Percentiles rank a stretch among this genome's conserved stretches.
phyloP scores from a whole-genome alignment of 202 grass and related monocot species.

The Musa balbisiana region DNA sequence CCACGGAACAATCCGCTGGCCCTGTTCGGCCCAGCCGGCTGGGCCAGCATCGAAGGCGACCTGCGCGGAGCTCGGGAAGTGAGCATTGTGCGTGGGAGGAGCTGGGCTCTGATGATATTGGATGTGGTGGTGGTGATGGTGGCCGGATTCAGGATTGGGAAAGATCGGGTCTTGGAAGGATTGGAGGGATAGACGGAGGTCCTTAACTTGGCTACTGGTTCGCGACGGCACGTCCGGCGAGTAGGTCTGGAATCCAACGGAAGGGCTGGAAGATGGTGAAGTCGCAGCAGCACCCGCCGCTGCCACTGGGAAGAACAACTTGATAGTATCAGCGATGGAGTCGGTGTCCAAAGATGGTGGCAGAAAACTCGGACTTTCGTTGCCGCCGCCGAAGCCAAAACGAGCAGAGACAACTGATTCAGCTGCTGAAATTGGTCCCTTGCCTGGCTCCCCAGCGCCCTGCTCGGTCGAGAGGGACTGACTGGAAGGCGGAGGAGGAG shows the following conservation, averaged over 20 bases:
- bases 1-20: slow-evolving; percentile 67
- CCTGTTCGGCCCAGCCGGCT: slow-evolving; percentile 43
- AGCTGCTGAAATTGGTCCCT: no score
- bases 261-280: slow-evolving; percentile 37
- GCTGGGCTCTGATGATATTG: slow-evolving; percentile 25
- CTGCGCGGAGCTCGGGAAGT: slow-evolving; percentile 28
- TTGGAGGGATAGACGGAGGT: slow-evolving; percentile 79
- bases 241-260: slow-evolving; percentile 74
- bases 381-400: slow-evolving; percentile 10
- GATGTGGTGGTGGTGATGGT: slow-evolving; percentile 12
- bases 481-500: slow-evolving; percentile 28
- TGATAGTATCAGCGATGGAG: slow-evolving; percentile 55
- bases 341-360: slow-evolving; percentile 68
- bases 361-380: neutral
- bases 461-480: slow-evolving; percentile 43
- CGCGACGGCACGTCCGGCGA: slow-evolving; percentile 54
- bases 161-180: slow-evolving; percentile 65
- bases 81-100: slow-evolving; percentile 28
- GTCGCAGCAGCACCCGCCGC: slow-evolving; percentile 49
- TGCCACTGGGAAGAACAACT: slow-evolving; percentile 8
- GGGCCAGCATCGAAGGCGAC: slow-evolving; percentile 38
- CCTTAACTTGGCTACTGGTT: slow-evolving; percentile 53
- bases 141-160: slow-evolving; percentile 18
- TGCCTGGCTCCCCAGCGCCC: neutral
- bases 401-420: neutral